A percentile compares a stretch with the other conserved stretches of the same genome.
Conservation (phyloP, 192 early-diverging fungal genomes). For the Chytriomyces sp. region DNA sequence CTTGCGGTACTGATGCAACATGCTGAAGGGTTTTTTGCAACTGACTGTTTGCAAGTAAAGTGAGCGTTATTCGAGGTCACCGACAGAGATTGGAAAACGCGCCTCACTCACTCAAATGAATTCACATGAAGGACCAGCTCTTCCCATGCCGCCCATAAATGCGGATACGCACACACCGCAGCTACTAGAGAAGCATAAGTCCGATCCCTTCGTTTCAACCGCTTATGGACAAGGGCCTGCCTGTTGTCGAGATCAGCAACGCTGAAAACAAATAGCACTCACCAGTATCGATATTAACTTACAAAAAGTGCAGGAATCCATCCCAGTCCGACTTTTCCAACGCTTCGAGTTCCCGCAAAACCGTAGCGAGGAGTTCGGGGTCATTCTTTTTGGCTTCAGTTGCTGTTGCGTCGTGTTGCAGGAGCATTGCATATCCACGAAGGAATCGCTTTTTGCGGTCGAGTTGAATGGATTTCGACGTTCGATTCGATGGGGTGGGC, state of each 20-base stretch:
- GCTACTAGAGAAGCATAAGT: constrained; percentile 54
- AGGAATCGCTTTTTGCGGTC: neutral
- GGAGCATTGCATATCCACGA: neutral
- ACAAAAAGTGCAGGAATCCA: constrained; percentile 73
- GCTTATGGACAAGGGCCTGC: constrained; percentile 13
- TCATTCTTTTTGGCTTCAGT: neutral
- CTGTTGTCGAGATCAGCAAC: constrained; percentile 3
- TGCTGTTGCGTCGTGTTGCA: neutral
- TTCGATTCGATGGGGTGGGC: neutral
- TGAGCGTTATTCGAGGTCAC: constrained; percentile 5
- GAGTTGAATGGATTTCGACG: neutral
- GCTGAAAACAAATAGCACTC: neutral
- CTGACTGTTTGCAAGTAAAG: neutral
- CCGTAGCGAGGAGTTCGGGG: neutral
- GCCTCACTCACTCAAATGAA: neutral
- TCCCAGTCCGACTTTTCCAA: constrained; percentile 40
- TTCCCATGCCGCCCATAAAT: constrained; percentile 93
- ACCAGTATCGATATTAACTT: constrained; percentile 37
- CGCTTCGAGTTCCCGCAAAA: constrained; percentile 40
- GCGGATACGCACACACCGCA: constrained; percentile 75
- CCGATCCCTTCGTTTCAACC: constrained; percentile 17
- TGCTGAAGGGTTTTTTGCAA: neutral
- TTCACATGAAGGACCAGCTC: constrained; percentile 59
- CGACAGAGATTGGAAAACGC: constrained; percentile 17
- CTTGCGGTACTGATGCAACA: neutral